Conservation (phyloP, 208 protist genomes). For the Endotrypanum monterogeii region DNA sequence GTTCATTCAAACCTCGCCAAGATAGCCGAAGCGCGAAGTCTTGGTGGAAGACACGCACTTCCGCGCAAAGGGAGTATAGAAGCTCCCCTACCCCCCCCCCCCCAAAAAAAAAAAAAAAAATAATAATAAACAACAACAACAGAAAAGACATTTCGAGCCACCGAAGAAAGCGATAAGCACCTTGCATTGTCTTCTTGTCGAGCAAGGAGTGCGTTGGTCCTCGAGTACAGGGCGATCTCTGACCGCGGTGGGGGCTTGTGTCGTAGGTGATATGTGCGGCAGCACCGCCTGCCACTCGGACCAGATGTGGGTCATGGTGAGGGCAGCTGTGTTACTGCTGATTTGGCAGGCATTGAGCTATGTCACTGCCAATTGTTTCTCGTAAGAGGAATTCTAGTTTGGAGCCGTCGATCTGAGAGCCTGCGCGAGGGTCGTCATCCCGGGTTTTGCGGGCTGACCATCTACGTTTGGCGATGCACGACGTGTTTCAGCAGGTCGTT, state of each 20-base stretch:
- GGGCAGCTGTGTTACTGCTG: not conserved
- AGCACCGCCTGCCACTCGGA: not conserved
- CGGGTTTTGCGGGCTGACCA: too few species aligned
- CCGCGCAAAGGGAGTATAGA: constrained; percentile 23
- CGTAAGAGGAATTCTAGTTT: too few species aligned
- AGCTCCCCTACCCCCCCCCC: too few species aligned
- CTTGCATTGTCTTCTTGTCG: constrained; percentile 22
- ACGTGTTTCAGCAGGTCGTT: too few species aligned
- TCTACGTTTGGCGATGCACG: too few species aligned
- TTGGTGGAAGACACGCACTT: constrained; percentile 32
- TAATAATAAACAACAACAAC: too few species aligned
- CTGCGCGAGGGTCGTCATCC: too few species aligned
- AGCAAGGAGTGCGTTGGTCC: constrained; percentile 6
- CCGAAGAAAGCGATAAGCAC: constrained; percentile 8
- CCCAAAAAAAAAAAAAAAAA: too few species aligned
- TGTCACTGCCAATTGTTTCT: too few species aligned
- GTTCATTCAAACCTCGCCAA: not conserved
- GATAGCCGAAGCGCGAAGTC: not conserved
- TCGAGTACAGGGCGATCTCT: not conserved
- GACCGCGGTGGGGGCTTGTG: not conserved
- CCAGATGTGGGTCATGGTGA: constrained; percentile 5
- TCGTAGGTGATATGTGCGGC: not conserved
- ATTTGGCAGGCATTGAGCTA: too few species aligned
- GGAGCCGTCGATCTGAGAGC: too few species aligned
- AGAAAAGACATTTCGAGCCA: not conserved